phyloP scores from a whole-genome alignment of 495 filamentous ascomycete genomes.

The Lophiotrema nucula region DNA sequence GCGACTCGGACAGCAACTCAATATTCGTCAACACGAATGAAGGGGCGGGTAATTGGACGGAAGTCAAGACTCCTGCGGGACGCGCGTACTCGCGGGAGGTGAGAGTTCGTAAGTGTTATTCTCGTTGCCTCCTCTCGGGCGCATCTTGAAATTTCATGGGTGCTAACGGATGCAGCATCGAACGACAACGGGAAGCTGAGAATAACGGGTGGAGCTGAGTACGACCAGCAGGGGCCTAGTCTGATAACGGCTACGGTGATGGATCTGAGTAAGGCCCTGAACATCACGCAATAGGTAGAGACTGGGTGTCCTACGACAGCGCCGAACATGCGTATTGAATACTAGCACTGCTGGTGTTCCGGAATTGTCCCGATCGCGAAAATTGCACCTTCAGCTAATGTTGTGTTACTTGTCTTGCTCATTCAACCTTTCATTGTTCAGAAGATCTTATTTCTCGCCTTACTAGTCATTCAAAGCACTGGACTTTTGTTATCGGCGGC shows the following conservation, averaged over 20 bases:
- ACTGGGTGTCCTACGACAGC: too few relatives aligned
- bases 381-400: too few relatives aligned
- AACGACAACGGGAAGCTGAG: not conserved
- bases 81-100: constrained; percentile 20
- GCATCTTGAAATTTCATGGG: too few relatives aligned
- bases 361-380: too few relatives aligned
- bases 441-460: too few relatives aligned
- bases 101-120: constrained; percentile 18
- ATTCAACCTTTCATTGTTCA: too few relatives aligned
- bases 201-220: not conserved
- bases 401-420: too few relatives aligned
- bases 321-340: too few relatives aligned
- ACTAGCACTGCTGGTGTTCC: too few relatives aligned
- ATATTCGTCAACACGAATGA: constrained; percentile 59
- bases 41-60: constrained; percentile 45
- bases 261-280: not conserved
- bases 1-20: constrained; percentile 48
- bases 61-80: constrained; percentile 15
- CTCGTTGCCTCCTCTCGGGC: not conserved
- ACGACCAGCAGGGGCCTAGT: not conserved
- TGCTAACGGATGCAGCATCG: not conserved
- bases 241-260: not conserved
- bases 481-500: too few relatives aligned
- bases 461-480: too few relatives aligned
- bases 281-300: too few relatives aligned